These are phyloP conservation scores for Excoecaria agallocha DNA, from an alignment of 345 rosid genomes.

Conservation along the genomic window DNA sequence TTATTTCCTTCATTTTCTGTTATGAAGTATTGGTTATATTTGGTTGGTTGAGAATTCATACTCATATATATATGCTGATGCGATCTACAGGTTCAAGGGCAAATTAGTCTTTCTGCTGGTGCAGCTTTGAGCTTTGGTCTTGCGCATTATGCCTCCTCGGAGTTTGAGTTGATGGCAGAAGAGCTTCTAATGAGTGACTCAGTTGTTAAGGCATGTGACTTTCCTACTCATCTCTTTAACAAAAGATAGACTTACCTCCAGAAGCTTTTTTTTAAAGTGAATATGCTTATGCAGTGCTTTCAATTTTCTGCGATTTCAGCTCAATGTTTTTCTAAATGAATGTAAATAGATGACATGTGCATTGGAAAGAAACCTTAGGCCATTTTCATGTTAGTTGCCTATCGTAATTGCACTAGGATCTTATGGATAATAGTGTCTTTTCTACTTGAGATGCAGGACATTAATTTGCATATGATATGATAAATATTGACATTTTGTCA, in stretches of 20 bases:
- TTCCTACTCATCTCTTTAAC: not conserved
- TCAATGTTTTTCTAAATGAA: not conserved
- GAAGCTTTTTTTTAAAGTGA: not conserved
- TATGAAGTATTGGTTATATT: not conserved
- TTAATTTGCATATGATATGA: too few species aligned
- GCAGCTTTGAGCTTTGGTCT: conserved; percentile 65
- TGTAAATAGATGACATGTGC: not conserved
- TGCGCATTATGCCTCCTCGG: conserved; percentile 55
- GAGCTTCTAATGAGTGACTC: conserved; percentile 75
- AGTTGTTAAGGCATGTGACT: conserved; percentile 50
- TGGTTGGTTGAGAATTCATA: not conserved
- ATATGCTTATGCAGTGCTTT: not conserved
- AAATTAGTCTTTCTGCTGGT: conserved; percentile 45
- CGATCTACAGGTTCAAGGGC: conserved; percentile 54
- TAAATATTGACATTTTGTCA: too few species aligned
- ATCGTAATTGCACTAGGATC: not conserved
- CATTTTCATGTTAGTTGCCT: not conserved
- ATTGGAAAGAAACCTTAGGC: not conserved
- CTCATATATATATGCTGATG: conserved; percentile 6
- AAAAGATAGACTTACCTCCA: not conserved
- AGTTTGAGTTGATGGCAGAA: conserved; percentile 74
- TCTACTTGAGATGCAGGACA: not conserved
- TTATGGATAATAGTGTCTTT: not conserved
- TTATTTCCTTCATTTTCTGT: not conserved
- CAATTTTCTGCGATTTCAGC: not conserved